Conservation (phyloP, 2,329 filamentous ascomycete genomes). For the Verticillium longisporum region DNA sequence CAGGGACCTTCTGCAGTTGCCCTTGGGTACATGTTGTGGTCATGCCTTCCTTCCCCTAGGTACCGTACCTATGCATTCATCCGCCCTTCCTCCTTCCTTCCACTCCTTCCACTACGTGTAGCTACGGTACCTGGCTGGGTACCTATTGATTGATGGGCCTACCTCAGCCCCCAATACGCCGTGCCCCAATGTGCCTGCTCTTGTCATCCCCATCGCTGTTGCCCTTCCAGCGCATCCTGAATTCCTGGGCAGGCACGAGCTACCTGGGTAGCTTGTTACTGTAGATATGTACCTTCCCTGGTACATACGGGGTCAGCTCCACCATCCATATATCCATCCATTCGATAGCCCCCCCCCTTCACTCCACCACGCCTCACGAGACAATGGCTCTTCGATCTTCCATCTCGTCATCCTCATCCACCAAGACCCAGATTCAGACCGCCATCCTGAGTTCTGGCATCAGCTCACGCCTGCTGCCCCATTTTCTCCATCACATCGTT, state of each 20-base stretch:
- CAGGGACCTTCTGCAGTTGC: not conserved
- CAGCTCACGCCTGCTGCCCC: not conserved
- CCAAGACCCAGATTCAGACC: not conserved
- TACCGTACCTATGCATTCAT: not conserved
- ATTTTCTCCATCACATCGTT: not conserved
- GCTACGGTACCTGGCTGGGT: no score
- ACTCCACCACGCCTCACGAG: not conserved
- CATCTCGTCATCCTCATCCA: not conserved
- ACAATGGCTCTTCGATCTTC: not conserved
- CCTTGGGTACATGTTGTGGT: not conserved
- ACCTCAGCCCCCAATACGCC: no score
- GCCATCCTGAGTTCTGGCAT: not conserved
- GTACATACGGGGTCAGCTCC: no score
- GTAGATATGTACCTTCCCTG: no score
- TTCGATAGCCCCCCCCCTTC: not conserved
- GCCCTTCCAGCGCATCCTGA: no score
- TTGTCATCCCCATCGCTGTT: no score
- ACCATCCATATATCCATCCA: no score
- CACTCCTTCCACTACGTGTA: not conserved
- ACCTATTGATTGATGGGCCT: no score
- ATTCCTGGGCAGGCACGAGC: no score
- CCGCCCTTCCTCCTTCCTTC: not conserved
- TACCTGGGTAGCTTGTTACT: no score
- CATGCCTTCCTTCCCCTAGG: not conserved
- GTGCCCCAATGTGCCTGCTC: no score